Base-by-base conservation (phyloP, 108 stramenopile genomes). In the Epithemia pelagica region DNA sequence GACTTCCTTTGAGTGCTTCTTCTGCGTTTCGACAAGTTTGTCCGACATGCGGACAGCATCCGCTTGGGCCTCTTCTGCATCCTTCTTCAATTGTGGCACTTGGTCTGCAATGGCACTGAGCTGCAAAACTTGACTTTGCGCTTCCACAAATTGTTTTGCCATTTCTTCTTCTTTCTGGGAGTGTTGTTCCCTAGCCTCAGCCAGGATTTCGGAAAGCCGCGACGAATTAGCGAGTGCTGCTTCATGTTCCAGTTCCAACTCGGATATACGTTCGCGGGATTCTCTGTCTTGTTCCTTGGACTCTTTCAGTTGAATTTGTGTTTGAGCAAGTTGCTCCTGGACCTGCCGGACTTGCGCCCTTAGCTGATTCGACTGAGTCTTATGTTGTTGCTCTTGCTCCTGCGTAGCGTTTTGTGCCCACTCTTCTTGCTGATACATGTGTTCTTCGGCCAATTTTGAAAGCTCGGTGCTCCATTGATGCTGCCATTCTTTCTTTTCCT, bases 401-500 rank as follows among this genome's bases (percentile, higher is more conserved):
- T 10, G 10, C 15, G 37, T 46, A 5, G 37, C 37, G 10, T 5
- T 15, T 46, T 46, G 37, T 10, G 15, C 15, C 10, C 37, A 5
- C 15, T 46, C 37, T 20, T 58, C 57, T 8, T 58, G 5, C 21
- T 23, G 15, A 58, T 5, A 5, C 23, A 7, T 27, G 26, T 18
- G 57, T 20, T 58, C 15, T 21, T 27, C 25, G 7, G 3, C 7
- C 21, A 58, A 58, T 8, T 58, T 3, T 21, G 5, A 5, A 7
- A 27, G 3, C 3, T 58, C 21, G 57, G 26, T 21, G 21, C 21
- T 21, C 25, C 5, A 7, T 3, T 27, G 3, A 7, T 21, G 25
- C 23, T 26, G 57, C 57, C 23, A 58, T 21, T 58, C 57, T 26
- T 58, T 7, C 21, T 58, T 58, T 21, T 58, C 57, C 57, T 21